phyloP scores from a whole-genome alignment of 805 yeast genomes.

The Isabelozyma rhagii region DNA sequence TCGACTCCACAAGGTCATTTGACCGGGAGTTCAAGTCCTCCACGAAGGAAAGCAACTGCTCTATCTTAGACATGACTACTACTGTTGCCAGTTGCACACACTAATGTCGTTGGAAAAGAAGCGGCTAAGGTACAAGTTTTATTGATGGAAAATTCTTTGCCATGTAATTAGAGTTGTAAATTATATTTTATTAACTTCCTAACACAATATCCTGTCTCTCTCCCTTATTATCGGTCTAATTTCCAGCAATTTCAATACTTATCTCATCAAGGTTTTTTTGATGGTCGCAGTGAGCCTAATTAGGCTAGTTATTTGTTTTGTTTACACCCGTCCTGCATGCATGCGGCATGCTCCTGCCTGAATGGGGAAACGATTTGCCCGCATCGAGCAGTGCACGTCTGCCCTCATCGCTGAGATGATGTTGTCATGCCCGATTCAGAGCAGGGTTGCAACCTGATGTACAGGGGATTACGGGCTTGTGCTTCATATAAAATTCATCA shows the following conservation, averaged over 20 bases:
- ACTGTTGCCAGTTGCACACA: background rate
- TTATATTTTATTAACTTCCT: background rate
- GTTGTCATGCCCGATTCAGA: background rate
- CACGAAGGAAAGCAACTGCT: conserved; percentile 27
- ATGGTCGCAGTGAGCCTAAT: background rate
- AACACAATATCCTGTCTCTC: too few species aligned
- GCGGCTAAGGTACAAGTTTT: conserved; percentile 3
- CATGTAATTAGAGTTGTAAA: background rate
- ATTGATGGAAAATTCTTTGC: conserved; percentile 1
- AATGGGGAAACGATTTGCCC: background rate
- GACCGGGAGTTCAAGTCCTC: conserved; percentile 29
- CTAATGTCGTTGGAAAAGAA: background rate
- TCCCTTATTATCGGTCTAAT: background rate
- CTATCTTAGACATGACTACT: conserved; percentile 17
- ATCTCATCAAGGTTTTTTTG: too few species aligned
- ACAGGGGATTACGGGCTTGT: background rate
- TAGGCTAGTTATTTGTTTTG: background rate
- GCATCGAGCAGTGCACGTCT: background rate
- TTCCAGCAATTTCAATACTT: background rate
- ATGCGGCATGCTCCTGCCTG: background rate
- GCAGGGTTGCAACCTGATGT: background rate
- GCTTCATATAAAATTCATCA: too few species aligned
- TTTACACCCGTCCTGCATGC: background rate
- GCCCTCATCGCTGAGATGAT: background rate
- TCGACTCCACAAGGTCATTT: conserved; percentile 15